Evolutionary conservation across 106 monocot genomes (phyloP).

Genomic region (Hemerocallis citrina): DNA sequence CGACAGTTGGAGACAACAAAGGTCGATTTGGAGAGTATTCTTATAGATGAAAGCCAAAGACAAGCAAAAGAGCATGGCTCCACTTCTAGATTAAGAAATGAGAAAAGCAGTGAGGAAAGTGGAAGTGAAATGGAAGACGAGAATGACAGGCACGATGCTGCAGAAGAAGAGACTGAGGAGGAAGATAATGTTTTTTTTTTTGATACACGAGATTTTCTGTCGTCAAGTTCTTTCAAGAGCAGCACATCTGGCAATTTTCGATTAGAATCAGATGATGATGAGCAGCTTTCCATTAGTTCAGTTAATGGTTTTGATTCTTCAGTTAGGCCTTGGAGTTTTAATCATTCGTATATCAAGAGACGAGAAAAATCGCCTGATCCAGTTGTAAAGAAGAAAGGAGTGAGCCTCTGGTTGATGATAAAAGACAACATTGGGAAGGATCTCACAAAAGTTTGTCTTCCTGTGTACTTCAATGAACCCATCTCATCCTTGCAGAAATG

Average conservation of each 20-base stretch:
- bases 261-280: constrained; percentile 68
- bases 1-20: constrained; percentile 98
- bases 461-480: constrained; percentile 97
- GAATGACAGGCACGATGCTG: constrained; percentile 69
- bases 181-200: constrained; percentile 92
- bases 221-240: constrained; percentile 91
- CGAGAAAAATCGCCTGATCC: constrained; percentile 91
- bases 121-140: constrained; percentile 77
- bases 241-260: constrained; percentile 55
- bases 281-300: constrained; percentile 38
- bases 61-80: constrained; percentile 46
- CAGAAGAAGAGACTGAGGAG: constrained; percentile 88
- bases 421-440: constrained; percentile 99
- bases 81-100: constrained; percentile 49
- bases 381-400: constrained; percentile 89
- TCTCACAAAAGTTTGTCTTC: constrained; percentile 96
- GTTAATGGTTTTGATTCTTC: constrained; percentile 39
- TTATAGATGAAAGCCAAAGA: constrained; percentile 96
- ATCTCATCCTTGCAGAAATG: constrained; percentile 95
- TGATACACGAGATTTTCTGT: constrained; percentile 93
- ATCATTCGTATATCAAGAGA: constrained; percentile 55
- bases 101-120: constrained; percentile 80
- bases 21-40: constrained; percentile 98
- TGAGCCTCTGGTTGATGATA: constrained; percentile 97
- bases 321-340: constrained; percentile 28